phyloP scores from a whole-genome alignment of 2,329 filamentous ascomycete species.

The Fusarium dlaminii region DNA sequence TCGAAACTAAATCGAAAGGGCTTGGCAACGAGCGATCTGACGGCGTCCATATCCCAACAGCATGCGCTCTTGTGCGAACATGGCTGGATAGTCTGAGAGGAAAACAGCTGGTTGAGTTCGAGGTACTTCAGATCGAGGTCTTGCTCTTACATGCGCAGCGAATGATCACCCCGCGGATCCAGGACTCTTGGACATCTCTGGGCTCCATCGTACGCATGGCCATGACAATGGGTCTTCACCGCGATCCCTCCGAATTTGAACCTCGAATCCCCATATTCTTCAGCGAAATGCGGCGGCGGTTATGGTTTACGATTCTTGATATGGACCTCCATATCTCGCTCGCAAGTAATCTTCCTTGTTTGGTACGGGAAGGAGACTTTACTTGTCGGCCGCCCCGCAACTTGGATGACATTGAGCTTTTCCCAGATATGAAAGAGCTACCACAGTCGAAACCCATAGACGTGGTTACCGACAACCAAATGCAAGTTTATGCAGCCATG shows the following conservation, averaged over 20 bases:
- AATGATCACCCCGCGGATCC: constrained; percentile 61
- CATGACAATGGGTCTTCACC: constrained; percentile 68
- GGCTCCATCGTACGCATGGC: constrained; percentile 65
- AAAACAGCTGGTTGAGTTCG: constrained; percentile 62
- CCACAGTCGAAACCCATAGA: constrained; percentile 61
- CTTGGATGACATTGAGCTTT: constrained; percentile 61
- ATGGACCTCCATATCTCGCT: constrained; percentile 66
- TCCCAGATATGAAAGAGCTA: constrained; percentile 58
- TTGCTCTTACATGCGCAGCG: constrained; percentile 63
- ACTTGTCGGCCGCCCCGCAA: constrained; percentile 64
- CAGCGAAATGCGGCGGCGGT: constrained; percentile 62
- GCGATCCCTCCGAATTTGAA: constrained; percentile 64
- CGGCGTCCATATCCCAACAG: constrained; percentile 66
- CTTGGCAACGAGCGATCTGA: constrained; percentile 61
- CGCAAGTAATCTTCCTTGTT: constrained; percentile 60
- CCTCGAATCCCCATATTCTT: constrained; percentile 60
- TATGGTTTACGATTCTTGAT: constrained; percentile 67
- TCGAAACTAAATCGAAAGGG: constrained; percentile 60
- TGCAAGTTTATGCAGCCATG: constrained; percentile 63
- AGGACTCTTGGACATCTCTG: constrained; percentile 65
- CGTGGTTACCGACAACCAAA: constrained; percentile 61
- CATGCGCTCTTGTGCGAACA: constrained; percentile 62
- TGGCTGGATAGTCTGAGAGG: constrained; percentile 64
- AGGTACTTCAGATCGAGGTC: constrained; percentile 63
- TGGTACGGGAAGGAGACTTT: constrained; percentile 63